A percentile compares a stretch with the other conserved stretches of the same genome.
Evolutionary conservation across 2,329 filamentous ascomycete species (phyloP).

Genomic region (Neonectria sp.): DNA sequence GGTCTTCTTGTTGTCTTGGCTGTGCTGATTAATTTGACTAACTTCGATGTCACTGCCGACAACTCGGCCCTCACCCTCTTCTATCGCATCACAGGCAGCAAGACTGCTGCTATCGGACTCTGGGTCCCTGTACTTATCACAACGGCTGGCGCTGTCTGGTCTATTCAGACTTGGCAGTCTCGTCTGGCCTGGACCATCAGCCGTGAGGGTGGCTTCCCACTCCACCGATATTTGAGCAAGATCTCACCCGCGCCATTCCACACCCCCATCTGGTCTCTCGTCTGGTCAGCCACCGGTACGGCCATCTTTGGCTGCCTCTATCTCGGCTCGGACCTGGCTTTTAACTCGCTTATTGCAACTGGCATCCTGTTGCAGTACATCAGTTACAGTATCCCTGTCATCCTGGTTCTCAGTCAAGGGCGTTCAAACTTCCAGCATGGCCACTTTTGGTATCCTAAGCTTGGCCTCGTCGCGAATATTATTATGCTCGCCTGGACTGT

Average conservation of each 20-base stretch:
- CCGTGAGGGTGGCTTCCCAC: conserved; percentile 45
- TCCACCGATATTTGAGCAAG: conserved; percentile 42
- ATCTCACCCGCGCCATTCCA: conserved; percentile 41
- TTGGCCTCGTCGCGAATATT: conserved; percentile 45
- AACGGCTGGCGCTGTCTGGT: conserved; percentile 44
- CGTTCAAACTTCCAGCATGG: conserved; percentile 46
- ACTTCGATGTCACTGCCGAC: conserved; percentile 36
- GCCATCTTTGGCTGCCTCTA: conserved; percentile 48
- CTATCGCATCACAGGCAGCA: conserved; percentile 43
- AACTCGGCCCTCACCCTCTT: conserved; percentile 43
- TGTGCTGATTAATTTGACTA: conserved; percentile 38
- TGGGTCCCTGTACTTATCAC: conserved; percentile 44
- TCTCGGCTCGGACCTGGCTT: conserved; percentile 47
- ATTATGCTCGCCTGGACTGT: conserved; percentile 44
- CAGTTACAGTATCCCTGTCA: conserved; percentile 48
- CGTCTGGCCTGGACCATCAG: conserved; percentile 49
- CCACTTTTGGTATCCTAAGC: conserved; percentile 46
- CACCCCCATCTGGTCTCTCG: conserved; percentile 45
- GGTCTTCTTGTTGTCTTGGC: conserved; percentile 40
- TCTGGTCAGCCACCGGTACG: conserved; percentile 42
- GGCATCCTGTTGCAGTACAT: conserved; percentile 47
- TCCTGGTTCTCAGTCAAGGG: conserved; percentile 40
- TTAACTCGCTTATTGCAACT: conserved; percentile 46
- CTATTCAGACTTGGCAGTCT: conserved; percentile 50
- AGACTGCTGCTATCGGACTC: conserved; percentile 42